Evolutionary conservation across 495 filamentous ascomycete species (phyloP).

Genomic region (Daldinia bambusicola): DNA sequence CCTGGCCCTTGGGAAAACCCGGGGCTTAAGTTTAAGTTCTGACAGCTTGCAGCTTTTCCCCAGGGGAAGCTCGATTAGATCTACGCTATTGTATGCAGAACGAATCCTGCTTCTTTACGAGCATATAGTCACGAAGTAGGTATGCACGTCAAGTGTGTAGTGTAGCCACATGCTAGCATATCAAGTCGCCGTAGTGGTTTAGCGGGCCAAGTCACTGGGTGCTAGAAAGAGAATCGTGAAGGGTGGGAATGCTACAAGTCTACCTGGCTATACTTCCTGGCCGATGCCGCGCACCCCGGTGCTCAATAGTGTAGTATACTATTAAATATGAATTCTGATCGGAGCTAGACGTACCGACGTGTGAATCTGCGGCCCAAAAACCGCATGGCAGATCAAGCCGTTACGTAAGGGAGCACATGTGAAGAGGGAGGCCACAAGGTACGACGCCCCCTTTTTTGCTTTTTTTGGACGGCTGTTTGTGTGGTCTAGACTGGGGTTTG

Average conservation of each 20-base stretch:
- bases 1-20: not conserved
- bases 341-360: slow-evolving; percentile 21
- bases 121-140: slow-evolving; percentile 10
- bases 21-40: slow-evolving; percentile 1
- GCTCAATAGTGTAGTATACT: slow-evolving; percentile 20
- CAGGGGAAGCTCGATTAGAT: not conserved
- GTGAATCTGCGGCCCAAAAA: not conserved
- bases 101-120: slow-evolving; percentile 3
- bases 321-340: slow-evolving; percentile 15
- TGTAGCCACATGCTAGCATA: not conserved
- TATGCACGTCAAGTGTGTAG: too few species aligned
- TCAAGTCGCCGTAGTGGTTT: not conserved
- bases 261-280: slow-evolving; percentile 2
- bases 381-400: not conserved
- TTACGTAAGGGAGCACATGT: slow-evolving; percentile 2
- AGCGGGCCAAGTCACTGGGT: not conserved
- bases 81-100: not conserved
- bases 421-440: not conserved
- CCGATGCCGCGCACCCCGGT: not conserved
- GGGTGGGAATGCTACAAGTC: not conserved
- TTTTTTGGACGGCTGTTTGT: slow-evolving; percentile 15
- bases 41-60: not conserved
- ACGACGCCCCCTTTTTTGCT: slow-evolving; percentile 8
- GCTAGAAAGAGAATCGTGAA: not conserved
- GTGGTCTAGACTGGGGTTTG: slow-evolving; percentile 3